phyloP scores from a whole-genome alignment of 345 rosid species.

The Pistacia vera region DNA sequence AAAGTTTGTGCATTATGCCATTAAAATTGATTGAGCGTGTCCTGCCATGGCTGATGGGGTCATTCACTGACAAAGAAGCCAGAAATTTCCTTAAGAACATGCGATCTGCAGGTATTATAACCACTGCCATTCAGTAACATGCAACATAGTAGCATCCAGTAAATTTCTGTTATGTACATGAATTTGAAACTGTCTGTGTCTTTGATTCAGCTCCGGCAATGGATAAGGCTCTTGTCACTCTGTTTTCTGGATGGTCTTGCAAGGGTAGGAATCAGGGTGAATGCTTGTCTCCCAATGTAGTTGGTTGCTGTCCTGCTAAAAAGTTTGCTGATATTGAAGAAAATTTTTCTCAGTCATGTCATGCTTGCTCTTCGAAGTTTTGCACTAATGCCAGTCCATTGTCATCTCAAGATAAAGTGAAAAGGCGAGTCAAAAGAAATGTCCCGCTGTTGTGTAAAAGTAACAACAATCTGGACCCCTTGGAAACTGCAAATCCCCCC shows the following conservation, averaged over 20 bases:
- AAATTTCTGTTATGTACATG: constrained; percentile 15
- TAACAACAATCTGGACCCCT: constrained; percentile 22
- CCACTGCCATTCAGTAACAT: constrained; percentile 14
- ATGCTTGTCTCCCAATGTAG: constrained; percentile 64
- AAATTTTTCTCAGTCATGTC: constrained; percentile 44
- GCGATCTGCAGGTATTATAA: constrained; percentile 69
- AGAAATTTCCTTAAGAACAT: constrained; percentile 67
- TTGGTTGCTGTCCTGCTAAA: constrained; percentile 62
- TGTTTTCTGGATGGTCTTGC: constrained; percentile 97
- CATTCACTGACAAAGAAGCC: constrained; percentile 73
- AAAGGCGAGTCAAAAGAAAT: constrained; percentile 54
- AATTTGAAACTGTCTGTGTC: constrained; percentile 18
- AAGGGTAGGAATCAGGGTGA: constrained; percentile 66
- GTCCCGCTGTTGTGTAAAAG: constrained; percentile 36
- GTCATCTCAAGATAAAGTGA: constrained; percentile 34
- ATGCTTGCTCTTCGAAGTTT: constrained; percentile 40
- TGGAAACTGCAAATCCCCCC: constrained; percentile 32
- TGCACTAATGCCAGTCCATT: constrained; percentile 26
- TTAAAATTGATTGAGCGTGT: constrained; percentile 85
- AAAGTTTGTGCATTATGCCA: constrained; percentile 89
- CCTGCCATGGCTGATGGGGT: constrained; percentile 84
- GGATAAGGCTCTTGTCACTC: constrained; percentile 74
- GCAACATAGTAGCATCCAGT: background rate
- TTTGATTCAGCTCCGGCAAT: constrained; percentile 63
- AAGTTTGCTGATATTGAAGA: constrained; percentile 56